Percentiles rank a stretch among this genome's conserved stretches.
Evolutionary conservation across 108 stramenopile genomes (phyloP).

Genomic region (Cyclotella kingstonii): DNA sequence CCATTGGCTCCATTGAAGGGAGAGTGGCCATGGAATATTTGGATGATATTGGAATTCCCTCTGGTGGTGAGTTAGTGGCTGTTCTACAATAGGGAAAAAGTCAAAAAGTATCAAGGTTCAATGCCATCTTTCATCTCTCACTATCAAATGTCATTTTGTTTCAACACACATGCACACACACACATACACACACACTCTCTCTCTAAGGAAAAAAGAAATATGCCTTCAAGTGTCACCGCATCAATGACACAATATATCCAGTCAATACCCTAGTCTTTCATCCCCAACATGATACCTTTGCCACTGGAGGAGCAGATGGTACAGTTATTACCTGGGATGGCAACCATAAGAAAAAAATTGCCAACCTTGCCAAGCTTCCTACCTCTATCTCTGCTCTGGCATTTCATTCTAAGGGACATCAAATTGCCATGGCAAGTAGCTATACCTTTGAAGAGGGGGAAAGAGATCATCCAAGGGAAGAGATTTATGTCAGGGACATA

Average conservation of each 20-base stretch:
- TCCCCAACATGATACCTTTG: slow-evolving; percentile 82
- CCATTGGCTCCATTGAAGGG: slow-evolving; percentile 94
- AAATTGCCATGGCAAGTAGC: slow-evolving; percentile 89
- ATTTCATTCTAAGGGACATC: slow-evolving; percentile 75
- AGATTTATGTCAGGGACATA: slow-evolving; percentile 78
- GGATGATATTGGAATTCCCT: slow-evolving; percentile 60
- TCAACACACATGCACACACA: slow-evolving; percentile 5
- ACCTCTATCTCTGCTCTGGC: slow-evolving; percentile 88
- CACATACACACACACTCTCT: neutral
- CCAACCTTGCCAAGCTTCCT: slow-evolving; percentile 59
- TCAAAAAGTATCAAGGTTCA: no score
- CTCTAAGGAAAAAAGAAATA: slow-evolving; percentile 62
- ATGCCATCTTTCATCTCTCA: no score
- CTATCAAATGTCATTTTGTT: no score
- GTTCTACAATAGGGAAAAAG: no score
- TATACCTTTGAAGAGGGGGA: slow-evolving; percentile 99
- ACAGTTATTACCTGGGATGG: slow-evolving; percentile 94
- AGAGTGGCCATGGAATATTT: slow-evolving; percentile 95
- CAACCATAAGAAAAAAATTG: slow-evolving; percentile 82
- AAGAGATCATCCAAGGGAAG: slow-evolving; percentile 87
- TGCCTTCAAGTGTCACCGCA: slow-evolving; percentile 98
- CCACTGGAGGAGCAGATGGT: slow-evolving; percentile 93
- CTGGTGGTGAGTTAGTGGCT: slow-evolving; percentile 21
- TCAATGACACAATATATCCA: slow-evolving; percentile 88
- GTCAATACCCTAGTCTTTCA: slow-evolving; percentile 97